Evolutionary conservation across 306 rosid genomes (phyloP).

Genomic region (cucumber (Cucumis sativus)): DNA sequence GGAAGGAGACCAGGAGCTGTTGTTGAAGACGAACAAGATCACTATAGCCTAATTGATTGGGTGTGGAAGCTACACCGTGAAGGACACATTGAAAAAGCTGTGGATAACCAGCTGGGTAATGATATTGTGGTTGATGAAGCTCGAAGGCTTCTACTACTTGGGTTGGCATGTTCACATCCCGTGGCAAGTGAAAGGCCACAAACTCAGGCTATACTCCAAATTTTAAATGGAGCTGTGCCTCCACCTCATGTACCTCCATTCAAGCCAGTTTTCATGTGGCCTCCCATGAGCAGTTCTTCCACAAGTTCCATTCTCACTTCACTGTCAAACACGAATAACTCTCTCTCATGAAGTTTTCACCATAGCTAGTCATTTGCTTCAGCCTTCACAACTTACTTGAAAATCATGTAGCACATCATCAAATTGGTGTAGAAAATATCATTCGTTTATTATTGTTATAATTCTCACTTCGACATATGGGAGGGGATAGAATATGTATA

Average conservation of each 20-base stretch:
- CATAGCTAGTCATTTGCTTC: background rate
- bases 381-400: background rate
- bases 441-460: background rate
- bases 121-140: constrained; percentile 26
- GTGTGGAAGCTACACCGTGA: constrained; percentile 39
- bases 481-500: background rate
- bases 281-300: constrained; percentile 5
- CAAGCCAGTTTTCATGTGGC: constrained; percentile 39
- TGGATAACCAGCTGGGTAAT: constrained; percentile 15
- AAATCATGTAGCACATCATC: background rate
- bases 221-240: constrained; percentile 22
- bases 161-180: constrained; percentile 42
- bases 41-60: constrained; percentile 31
- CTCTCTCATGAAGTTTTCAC: background rate
- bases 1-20: constrained; percentile 20
- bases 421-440: background rate
- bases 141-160: constrained; percentile 28
- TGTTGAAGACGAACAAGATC: constrained; percentile 8
- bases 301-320: background rate
- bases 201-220: constrained; percentile 29
- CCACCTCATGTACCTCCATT: constrained; percentile 29
- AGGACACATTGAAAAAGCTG: constrained; percentile 23
- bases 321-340: background rate
- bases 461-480: background rate
- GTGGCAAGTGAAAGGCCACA: constrained; percentile 28